These are phyloP conservation scores for Porogramme epimiltina DNA, from an alignment of 1,284 basidiomycete genomes.

Conservation along the genomic window DNA sequence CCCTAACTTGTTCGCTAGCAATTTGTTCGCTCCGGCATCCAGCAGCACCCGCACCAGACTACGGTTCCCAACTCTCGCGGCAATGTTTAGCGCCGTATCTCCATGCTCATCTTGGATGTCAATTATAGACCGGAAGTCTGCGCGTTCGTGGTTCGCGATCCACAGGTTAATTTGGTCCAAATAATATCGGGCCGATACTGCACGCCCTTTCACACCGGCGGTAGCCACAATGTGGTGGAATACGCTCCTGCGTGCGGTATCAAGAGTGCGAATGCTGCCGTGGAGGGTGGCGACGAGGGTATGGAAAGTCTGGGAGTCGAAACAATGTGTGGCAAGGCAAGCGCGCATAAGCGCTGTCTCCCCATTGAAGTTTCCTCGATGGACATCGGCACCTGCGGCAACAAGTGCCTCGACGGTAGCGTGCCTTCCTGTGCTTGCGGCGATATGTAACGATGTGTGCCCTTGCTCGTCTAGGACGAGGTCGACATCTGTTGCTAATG, in stretches of 20 bases:
- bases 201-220: constrained; percentile 89
- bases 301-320: constrained; percentile 79
- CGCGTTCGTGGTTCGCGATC: constrained; percentile 73
- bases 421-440: constrained; percentile 82
- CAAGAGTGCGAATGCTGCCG: constrained; percentile 84
- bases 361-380: constrained; percentile 90
- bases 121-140: constrained; percentile 79
- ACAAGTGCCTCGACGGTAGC: constrained; percentile 71
- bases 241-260: constrained; percentile 87
- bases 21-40: constrained; percentile 92
- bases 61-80: constrained; percentile 91
- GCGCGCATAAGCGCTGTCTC: constrained; percentile 95
- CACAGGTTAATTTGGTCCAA: constrained; percentile 88
- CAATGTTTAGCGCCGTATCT: constrained; percentile 95
- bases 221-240: constrained; percentile 94
- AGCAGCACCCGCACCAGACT: constrained; percentile 86
- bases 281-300: constrained; percentile 66
- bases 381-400: constrained; percentile 78
- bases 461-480: constrained; percentile 91
- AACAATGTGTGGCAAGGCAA: constrained; percentile 87
- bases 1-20: constrained; percentile 92
- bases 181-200: constrained; percentile 86
- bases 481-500: constrained; percentile 61
- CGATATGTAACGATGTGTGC: constrained; percentile 94
- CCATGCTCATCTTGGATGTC: constrained; percentile 96